Conservation (phyloP, 805 yeast genomes). For the Kluyveromyces siamensis region DNA sequence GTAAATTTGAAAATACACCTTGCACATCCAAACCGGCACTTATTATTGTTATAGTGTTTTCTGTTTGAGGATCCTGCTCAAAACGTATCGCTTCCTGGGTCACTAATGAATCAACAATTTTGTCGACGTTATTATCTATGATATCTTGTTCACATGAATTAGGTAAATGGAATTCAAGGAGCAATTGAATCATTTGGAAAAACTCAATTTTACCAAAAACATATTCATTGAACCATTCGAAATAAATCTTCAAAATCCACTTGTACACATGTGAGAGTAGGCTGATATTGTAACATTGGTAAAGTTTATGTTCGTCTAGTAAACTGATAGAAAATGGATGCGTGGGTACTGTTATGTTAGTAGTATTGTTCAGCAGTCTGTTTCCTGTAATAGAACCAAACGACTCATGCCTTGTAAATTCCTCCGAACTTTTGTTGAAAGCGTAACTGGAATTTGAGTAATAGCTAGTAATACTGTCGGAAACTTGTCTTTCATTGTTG, state of each 20-base stretch:
- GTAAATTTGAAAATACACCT: conserved; percentile 30
- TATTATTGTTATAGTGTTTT: conserved; percentile 26
- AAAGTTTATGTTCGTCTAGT: conserved; percentile 39
- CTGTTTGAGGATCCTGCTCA: conserved; percentile 20
- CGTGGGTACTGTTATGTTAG: conserved; percentile 38
- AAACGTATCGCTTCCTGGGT: conserved; percentile 35
- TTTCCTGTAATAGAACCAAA: conserved; percentile 26
- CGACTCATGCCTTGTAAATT: conserved; percentile 22
- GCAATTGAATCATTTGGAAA: conserved; percentile 40
- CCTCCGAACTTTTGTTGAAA: conserved; percentile 20
- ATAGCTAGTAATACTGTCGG: conserved; percentile 25
- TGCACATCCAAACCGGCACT: conserved; percentile 27
- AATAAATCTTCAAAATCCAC: conserved; percentile 44
- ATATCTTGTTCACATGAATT: conserved; percentile 41
- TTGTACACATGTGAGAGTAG: conserved; percentile 39
- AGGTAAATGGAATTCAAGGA: conserved; percentile 43
- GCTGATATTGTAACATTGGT: conserved; percentile 39
- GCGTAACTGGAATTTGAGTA: conserved; percentile 28
- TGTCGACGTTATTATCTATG: conserved; percentile 41
- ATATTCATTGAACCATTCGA: conserved; percentile 45
- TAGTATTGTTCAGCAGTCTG: conserved; percentile 24
- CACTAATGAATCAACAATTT: conserved; percentile 36
- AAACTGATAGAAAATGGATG: conserved; percentile 48
- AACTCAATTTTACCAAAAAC: conserved; percentile 43
- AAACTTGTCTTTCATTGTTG: conserved; percentile 18